Conservation (phyloP, 306 rosid genomes). For the Cicer cuneatum region DNA sequence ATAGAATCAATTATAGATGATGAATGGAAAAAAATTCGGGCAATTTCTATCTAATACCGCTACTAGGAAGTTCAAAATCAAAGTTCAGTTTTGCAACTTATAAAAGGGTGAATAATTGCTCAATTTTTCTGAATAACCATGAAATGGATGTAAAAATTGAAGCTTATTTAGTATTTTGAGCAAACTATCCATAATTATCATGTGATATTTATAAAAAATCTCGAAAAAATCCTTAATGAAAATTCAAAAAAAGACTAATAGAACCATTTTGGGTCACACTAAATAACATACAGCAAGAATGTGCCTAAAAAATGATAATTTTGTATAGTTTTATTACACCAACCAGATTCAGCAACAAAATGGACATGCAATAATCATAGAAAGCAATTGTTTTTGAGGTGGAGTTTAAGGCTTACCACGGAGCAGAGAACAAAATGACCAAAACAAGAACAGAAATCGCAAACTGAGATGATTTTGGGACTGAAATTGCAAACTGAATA, state of each 20-base stretch:
- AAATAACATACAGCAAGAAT: slow-evolving; percentile 13
- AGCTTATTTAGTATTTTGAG: slow-evolving; percentile 91
- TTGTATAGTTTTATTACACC: not conserved
- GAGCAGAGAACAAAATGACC: slow-evolving; percentile 4
- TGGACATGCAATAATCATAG: not conserved
- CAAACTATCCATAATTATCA: slow-evolving; percentile 75
- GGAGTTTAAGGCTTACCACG: slow-evolving; percentile 53
- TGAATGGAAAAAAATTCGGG: no score
- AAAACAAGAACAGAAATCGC: no score
- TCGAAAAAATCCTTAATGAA: slow-evolving; percentile 36
- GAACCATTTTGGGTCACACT: slow-evolving; percentile 44
- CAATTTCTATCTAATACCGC: no score
- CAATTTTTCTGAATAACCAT: slow-evolving; percentile 76
- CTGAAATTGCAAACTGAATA: no score
- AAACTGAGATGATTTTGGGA: no score
- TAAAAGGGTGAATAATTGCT: slow-evolving; percentile 50
- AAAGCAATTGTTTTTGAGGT: not conserved
- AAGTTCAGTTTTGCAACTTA: slow-evolving; percentile 63
- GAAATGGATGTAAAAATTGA: slow-evolving; percentile 75
- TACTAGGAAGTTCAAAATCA: slow-evolving; percentile 44
- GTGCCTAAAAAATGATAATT: not conserved
- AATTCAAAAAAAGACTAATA: slow-evolving; percentile 40
- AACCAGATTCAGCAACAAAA: no score
- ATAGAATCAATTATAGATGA: no score
- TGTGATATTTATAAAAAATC: slow-evolving; percentile 22